Conservation (phyloP, 768 basidiomycete species). For the Rhizopogon vinicolor region DNA sequence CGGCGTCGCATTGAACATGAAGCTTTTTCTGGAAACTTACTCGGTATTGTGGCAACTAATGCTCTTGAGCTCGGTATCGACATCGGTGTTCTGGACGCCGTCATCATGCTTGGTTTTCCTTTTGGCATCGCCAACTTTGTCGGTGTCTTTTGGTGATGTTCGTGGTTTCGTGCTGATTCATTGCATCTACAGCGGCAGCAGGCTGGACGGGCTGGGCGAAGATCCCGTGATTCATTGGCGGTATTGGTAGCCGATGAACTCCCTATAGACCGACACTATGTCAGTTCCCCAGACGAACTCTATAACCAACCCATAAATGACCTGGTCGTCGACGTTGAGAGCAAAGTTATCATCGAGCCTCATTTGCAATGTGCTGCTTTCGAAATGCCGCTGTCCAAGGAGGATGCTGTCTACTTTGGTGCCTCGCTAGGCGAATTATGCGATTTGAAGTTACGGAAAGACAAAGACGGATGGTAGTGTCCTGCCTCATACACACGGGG, state of each 20-base stretch:
- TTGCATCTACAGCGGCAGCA: conserved; percentile 64
- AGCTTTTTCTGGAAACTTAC: conserved; percentile 77
- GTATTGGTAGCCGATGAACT: conserved; percentile 65
- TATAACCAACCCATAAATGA: conserved; percentile 60
- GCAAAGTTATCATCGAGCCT: conserved; percentile 70
- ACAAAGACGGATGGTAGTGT: conserved; percentile 78
- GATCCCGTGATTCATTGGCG: conserved; percentile 74
- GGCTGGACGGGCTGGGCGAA: conserved; percentile 81
- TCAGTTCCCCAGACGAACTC: conserved; percentile 62
- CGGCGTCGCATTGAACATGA: conserved; percentile 80
- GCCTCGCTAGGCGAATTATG: conserved; percentile 55
- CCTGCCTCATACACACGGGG: background rate
- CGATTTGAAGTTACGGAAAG: conserved; percentile 51
- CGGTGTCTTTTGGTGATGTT: conserved; percentile 17
- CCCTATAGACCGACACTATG: conserved; percentile 74
- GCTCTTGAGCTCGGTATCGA: conserved; percentile 91
- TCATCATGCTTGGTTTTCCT: conserved; percentile 87
- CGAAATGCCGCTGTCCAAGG: conserved; percentile 73
- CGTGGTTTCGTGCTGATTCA: background rate
- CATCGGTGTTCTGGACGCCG: conserved; percentile 83
- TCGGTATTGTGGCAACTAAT: conserved; percentile 88
- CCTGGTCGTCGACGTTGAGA: conserved; percentile 69
- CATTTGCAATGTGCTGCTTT: conserved; percentile 86
- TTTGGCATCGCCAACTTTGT: conserved; percentile 78
- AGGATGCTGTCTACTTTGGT: conserved; percentile 74